Percentiles rank a stretch among this genome's conserved stretches.
These are phyloP conservation scores for Cutaneotrichosporon sp. DNA, from an alignment of 1,284 basidiomycete genomes.

Conservation along the genomic window DNA sequence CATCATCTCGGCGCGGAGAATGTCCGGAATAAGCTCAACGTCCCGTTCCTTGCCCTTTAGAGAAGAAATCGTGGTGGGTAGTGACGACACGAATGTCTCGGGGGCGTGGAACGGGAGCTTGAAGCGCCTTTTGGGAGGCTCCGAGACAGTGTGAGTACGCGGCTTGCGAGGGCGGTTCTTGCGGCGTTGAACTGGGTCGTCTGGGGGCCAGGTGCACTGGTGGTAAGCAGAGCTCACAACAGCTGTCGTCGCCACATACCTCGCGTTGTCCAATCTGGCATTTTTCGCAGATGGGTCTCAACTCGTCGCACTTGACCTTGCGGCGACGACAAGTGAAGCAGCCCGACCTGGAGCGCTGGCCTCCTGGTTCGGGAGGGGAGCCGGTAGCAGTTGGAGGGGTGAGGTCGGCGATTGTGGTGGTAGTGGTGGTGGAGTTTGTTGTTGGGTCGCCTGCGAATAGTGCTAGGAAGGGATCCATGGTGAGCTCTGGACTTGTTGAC, in stretches of 20 bases:
- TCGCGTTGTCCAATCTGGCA: slow-evolving; percentile 36
- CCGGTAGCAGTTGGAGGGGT: neutral
- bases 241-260: slow-evolving; percentile 21
- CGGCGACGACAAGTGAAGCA: slow-evolving; percentile 44
- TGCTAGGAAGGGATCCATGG: slow-evolving; percentile 28
- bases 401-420: slow-evolving; percentile 8
- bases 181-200: slow-evolving; percentile 35
- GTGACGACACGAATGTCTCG: slow-evolving; percentile 24
- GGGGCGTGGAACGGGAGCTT: slow-evolving; percentile 28
- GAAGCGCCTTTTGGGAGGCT: slow-evolving; percentile 28
- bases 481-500: slow-evolving; percentile 22
- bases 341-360: slow-evolving; percentile 34
- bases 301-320: slow-evolving; percentile 49
- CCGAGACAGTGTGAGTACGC: slow-evolving; percentile 22
- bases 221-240: neutral
- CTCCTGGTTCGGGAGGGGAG: slow-evolving; percentile 18
- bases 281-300: slow-evolving; percentile 38
- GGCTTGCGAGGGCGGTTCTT: slow-evolving; percentile 32
- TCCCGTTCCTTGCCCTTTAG: slow-evolving; percentile 31
- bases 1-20: slow-evolving; percentile 39
- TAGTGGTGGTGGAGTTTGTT: slow-evolving; percentile 8
- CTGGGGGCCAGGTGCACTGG: slow-evolving; percentile 39
- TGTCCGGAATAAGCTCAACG: slow-evolving; percentile 31
- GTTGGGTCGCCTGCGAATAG: slow-evolving; percentile 19
- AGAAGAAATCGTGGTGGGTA: slow-evolving; percentile 26